These are phyloP conservation scores for Phytopythium mirpurense DNA, from an alignment of 352 stramenopile genomes.

Conservation along the genomic window DNA sequence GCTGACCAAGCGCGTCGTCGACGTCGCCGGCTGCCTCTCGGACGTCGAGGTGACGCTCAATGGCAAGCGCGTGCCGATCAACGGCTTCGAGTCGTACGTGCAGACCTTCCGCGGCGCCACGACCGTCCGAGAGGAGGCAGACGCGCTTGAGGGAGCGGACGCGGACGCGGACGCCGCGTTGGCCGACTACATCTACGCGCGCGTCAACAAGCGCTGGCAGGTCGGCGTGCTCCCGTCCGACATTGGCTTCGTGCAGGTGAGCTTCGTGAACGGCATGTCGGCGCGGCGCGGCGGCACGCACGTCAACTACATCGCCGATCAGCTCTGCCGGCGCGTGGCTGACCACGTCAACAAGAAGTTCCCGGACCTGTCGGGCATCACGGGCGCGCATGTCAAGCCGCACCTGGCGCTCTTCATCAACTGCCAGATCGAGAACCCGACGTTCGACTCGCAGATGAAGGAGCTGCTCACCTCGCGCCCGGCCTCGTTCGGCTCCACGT, in stretches of 20 bases:
- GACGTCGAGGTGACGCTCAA: slow-evolving; percentile 94
- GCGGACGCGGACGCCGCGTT: too few relatives aligned
- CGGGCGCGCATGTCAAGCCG: slow-evolving; percentile 94
- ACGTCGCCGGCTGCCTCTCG: slow-evolving; percentile 96
- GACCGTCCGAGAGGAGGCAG: slow-evolving; percentile 11
- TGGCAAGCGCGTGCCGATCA: slow-evolving; percentile 77
- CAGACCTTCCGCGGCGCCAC: slow-evolving; percentile 79
- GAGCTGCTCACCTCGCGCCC: slow-evolving; percentile 95
- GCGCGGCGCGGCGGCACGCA: slow-evolving; percentile 96
- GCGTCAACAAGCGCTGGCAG: slow-evolving; percentile 95
- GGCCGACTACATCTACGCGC: slow-evolving; percentile 89
- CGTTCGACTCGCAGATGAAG: slow-evolving; percentile 99
- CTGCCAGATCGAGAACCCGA: slow-evolving; percentile 98
- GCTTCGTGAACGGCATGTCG: slow-evolving; percentile 99
- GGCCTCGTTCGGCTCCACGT: slow-evolving; percentile 85
- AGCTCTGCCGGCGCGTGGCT: slow-evolving; percentile 83
- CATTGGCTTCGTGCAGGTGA: slow-evolving; percentile 95
- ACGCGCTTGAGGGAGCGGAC: slow-evolving; percentile 24
- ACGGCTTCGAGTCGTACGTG: slow-evolving; percentile 97
- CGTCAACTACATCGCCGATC: slow-evolving; percentile 87
- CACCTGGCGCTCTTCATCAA: slow-evolving; percentile 99
- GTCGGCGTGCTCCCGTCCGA: slow-evolving; percentile 90
- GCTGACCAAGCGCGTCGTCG: slow-evolving; percentile 96
- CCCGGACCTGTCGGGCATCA: slow-evolving; percentile 87
- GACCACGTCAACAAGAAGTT: slow-evolving; percentile 97